phyloP scores from a whole-genome alignment of 2,329 filamentous ascomycete species.

The Zopfia rhizophila region DNA sequence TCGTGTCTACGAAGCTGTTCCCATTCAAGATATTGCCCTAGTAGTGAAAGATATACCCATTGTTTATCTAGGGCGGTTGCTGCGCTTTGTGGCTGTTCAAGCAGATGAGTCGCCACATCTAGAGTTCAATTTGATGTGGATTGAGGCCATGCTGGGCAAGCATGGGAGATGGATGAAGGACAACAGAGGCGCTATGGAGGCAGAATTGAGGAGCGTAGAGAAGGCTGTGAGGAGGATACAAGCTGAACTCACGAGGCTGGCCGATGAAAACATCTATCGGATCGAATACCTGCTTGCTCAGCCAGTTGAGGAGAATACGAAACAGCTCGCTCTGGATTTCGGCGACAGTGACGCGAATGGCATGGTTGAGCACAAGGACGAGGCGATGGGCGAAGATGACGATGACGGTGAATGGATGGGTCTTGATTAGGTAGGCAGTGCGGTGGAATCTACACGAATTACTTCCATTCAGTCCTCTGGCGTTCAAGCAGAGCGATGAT shows the following conservation, averaged over 20 bases:
- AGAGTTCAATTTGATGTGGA: conserved; percentile 94
- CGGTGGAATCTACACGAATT: too few species aligned
- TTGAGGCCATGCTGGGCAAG: conserved; percentile 80
- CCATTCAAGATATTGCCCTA: conserved; percentile 77
- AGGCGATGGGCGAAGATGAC: conserved; percentile 46
- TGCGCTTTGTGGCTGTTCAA: conserved; percentile 88
- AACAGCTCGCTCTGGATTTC: conserved; percentile 39
- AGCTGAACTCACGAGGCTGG: conserved; percentile 82
- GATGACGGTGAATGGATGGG: conserved; percentile 65
- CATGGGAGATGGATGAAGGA: conserved; percentile 89
- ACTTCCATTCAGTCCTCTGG: too few species aligned
- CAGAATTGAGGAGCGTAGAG: conserved; percentile 85
- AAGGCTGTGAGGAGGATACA: conserved; percentile 83
- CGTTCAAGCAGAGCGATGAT: too few species aligned
- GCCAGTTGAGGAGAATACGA: conserved; percentile 50
- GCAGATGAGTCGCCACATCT: conserved; percentile 92
- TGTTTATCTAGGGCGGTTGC: conserved; percentile 85
- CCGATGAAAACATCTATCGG: conserved; percentile 89
- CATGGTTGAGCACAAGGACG: conserved; percentile 41
- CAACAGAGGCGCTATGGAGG: conserved; percentile 79
- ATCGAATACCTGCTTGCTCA: conserved; percentile 81
- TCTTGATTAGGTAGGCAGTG: conserved; percentile 59
- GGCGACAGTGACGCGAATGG: conserved; percentile 49
- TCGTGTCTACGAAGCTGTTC: conserved; percentile 85
- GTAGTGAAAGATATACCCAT: conserved; percentile 82